Evolutionary conservation across 257 asterid species (phyloP).

Genomic region (Plantago elongata): DNA sequence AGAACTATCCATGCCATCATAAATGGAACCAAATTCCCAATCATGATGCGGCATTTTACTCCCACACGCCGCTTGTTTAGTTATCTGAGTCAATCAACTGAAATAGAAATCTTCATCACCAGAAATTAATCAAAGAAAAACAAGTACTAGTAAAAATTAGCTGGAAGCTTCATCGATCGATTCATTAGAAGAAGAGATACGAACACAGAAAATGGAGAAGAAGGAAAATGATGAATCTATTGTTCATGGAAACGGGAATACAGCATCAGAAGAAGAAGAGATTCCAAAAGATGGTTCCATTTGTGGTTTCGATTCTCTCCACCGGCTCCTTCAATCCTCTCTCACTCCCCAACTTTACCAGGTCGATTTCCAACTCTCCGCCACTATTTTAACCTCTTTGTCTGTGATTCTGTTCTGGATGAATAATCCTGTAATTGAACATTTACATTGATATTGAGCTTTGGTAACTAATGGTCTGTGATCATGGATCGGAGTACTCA

Average conservation of each 20-base stretch:
- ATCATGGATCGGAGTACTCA: too few relatives aligned
- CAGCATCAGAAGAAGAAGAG: slow-evolving; percentile 10
- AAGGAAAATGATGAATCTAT: slow-evolving; percentile 25
- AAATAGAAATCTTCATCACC: too few relatives aligned
- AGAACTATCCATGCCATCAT: too few relatives aligned
- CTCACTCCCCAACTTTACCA: slow-evolving; percentile 69
- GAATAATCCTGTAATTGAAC: neutral
- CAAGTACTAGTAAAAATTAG: too few relatives aligned
- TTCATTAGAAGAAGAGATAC: neutral
- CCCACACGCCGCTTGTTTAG: too few relatives aligned
- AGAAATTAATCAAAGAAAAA: neutral
- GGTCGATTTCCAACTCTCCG: slow-evolving; percentile 28
- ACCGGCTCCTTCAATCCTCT: slow-evolving; percentile 69
- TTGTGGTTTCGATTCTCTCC: slow-evolving; percentile 81
- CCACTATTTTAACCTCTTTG: neutral
- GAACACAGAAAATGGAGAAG: slow-evolving; percentile 37
- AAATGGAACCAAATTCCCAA: too few relatives aligned
- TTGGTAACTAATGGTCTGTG: too few relatives aligned
- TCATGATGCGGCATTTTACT: too few relatives aligned
- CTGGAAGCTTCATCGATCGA: neutral
- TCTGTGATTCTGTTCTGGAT: neutral
- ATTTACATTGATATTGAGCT: too few relatives aligned
- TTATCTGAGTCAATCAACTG: too few relatives aligned
- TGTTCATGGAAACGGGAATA: slow-evolving; percentile 27
- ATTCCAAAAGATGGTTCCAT: slow-evolving; percentile 53